Conservation (phyloP, 805 yeast genomes). For the Brettanomyces naardenensis region DNA sequence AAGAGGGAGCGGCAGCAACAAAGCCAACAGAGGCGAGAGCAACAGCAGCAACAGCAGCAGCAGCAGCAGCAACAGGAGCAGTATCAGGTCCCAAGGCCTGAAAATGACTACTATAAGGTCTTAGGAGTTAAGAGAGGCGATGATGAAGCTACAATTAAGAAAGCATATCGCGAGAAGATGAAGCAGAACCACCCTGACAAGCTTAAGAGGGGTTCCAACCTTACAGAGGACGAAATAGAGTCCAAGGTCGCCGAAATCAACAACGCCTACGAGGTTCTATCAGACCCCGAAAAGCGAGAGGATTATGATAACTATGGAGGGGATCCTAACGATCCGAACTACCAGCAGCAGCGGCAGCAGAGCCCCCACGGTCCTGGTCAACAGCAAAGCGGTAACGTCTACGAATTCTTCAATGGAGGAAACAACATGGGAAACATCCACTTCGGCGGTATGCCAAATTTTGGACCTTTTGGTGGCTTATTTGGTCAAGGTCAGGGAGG, state of each 20-base stretch:
- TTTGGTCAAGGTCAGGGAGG: neutral
- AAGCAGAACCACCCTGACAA: constrained; percentile 91
- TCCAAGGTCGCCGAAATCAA: constrained; percentile 85
- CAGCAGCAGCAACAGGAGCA: constrained; percentile 26
- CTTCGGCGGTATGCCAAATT: neutral
- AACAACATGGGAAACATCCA: neutral
- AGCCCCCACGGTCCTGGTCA: neutral
- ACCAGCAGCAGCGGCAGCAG: neutral
- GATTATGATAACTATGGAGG: constrained; percentile 46
- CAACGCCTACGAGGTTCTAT: constrained; percentile 82
- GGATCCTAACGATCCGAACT: neutral
- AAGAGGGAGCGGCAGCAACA: constrained; percentile 36
- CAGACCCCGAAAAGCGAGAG: constrained; percentile 53
- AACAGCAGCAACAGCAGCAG: constrained; percentile 29
- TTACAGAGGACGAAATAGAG: constrained; percentile 64
- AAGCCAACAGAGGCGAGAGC: constrained; percentile 32
- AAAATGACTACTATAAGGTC: constrained; percentile 68
- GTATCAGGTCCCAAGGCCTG: constrained; percentile 12
- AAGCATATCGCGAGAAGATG: constrained; percentile 72
- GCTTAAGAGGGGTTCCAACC: constrained; percentile 48
- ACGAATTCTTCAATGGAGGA: neutral
- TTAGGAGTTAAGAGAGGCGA: constrained; percentile 65
- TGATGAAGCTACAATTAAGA: constrained; percentile 61
- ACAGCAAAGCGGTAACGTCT: neutral
- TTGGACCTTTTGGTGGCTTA: constrained; percentile 1